Evolutionary conservation across 495 filamentous ascomycete species (phyloP).

Genomic region (Rhizodiscina lignyota): DNA sequence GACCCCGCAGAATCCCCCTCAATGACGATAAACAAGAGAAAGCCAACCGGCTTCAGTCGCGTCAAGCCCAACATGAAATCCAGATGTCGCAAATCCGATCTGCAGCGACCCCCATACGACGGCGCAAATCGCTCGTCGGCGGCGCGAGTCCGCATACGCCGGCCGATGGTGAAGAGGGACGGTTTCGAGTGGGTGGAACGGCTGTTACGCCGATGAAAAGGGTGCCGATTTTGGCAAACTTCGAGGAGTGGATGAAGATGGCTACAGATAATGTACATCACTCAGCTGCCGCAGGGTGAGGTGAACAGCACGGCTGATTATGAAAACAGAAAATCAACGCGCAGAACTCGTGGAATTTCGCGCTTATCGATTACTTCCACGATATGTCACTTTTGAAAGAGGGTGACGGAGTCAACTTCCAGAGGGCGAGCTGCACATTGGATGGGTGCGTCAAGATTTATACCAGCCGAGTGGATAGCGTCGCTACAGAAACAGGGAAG

Average conservation of each 20-base stretch:
- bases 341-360: slow-evolving; percentile 97
- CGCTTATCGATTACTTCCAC: slow-evolving; percentile 97
- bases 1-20: slow-evolving; percentile 47
- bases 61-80: slow-evolving; percentile 73
- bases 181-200: slow-evolving; percentile 40
- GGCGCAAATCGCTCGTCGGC: slow-evolving; percentile 45
- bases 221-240: slow-evolving; percentile 88
- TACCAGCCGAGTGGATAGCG: slow-evolving; percentile 93
- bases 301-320: slow-evolving; percentile 5
- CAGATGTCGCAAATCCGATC: slow-evolving; percentile 86
- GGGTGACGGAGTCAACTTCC: slow-evolving; percentile 94
- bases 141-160: slow-evolving; percentile 51
- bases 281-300: background rate
- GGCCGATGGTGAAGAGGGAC: slow-evolving; percentile 45
- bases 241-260: slow-evolving; percentile 99
- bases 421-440: slow-evolving; percentile 93
- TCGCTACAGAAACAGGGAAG: slow-evolving; percentile 93
- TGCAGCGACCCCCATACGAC: slow-evolving; percentile 75
- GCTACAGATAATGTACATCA: slow-evolving; percentile 67
- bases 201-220: slow-evolving; percentile 93
- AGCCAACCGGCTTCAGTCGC: slow-evolving; percentile 69
- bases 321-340: slow-evolving; percentile 74
- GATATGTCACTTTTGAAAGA: slow-evolving; percentile 97
- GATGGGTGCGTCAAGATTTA: slow-evolving; percentile 99
- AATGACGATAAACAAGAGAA: slow-evolving; percentile 94